Evolutionary conservation across 1,284 basidiomycete genomes (phyloP).

Genomic region (Leccinum laetum): DNA sequence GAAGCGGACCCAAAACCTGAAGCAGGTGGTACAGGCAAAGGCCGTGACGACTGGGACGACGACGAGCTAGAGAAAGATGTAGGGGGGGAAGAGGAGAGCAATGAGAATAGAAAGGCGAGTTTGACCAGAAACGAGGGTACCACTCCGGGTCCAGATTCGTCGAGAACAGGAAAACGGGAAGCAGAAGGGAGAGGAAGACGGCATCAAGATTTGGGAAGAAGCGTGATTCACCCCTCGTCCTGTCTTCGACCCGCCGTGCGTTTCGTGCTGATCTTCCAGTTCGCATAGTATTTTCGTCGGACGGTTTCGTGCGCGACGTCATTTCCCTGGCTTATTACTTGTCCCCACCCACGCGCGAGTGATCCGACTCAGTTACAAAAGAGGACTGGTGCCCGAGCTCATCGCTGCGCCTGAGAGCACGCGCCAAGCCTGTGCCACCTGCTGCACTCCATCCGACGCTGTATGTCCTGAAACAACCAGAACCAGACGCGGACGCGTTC

Average conservation of each 20-base stretch:
- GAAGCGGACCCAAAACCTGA: conserved; percentile 4
- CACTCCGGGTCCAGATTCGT: background rate
- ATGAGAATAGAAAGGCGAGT: background rate
- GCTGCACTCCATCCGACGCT: conserved; percentile 30
- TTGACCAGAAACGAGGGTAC: background rate
- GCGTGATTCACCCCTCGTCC: too few relatives aligned
- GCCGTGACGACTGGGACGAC: conserved; percentile 45
- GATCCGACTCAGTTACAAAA: conserved; percentile 35
- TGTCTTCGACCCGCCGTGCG: background rate
- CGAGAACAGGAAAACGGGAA: too few relatives aligned
- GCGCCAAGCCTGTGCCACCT: conserved; percentile 23
- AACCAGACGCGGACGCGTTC: too few relatives aligned
- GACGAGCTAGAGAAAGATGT: conserved; percentile 10
- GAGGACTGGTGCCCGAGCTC: conserved; percentile 46
- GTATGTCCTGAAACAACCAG: conserved; percentile 14
- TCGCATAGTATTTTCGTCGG: too few relatives aligned
- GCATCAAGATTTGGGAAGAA: too few relatives aligned
- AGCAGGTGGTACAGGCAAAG: conserved; percentile 3
- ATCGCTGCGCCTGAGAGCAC: conserved; percentile 37
- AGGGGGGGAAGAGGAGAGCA: too few relatives aligned
- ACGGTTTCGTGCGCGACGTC: too few relatives aligned
- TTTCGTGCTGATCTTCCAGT: conserved; percentile 8
- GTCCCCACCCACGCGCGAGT: background rate
- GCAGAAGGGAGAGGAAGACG: too few relatives aligned
- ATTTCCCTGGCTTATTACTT: background rate